Evolutionary conservation across 495 filamentous ascomycete species (phyloP).

Genomic region (Xylaria castorea): DNA sequence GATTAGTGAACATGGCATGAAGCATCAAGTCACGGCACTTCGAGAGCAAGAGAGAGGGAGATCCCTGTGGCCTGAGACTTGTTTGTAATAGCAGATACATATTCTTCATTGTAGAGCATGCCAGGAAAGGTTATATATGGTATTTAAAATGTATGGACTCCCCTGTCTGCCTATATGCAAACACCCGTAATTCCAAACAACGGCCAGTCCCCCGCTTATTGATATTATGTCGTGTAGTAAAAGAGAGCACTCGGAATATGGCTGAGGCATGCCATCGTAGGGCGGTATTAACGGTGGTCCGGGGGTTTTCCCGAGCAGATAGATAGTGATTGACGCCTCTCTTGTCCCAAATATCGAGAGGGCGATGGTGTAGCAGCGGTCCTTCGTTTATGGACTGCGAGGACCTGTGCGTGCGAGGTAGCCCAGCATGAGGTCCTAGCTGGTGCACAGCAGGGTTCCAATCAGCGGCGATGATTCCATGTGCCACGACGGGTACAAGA

Average conservation of each 20-base stretch:
- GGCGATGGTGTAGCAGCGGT: not conserved
- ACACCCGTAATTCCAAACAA: not conserved
- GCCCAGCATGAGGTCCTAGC: not conserved
- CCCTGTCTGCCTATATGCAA: not conserved
- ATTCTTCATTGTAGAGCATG: not conserved
- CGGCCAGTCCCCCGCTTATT: not conserved
- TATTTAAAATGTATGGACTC: constrained; percentile 6
- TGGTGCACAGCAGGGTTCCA: not conserved
- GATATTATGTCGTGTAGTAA: constrained; percentile 9
- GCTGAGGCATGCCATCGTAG: not conserved
- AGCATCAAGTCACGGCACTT: not conserved
- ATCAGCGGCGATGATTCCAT: not conserved
- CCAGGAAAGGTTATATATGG: not conserved
- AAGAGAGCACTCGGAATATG: constrained; percentile 2
- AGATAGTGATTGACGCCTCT: not conserved
- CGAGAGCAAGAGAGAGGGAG: not conserved
- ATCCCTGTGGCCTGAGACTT: not conserved
- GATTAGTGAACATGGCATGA: not conserved
- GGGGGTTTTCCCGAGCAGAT: not conserved
- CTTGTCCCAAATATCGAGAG: not conserved
- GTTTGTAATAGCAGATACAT: not conserved
- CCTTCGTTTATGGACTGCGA: not conserved
- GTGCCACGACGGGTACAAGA: not conserved
- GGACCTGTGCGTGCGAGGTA: not conserved
- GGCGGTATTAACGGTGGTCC: not conserved